Percentiles rank a stretch among this genome's conserved stretches.
Conservation (phyloP, 192 early-diverging fungal genomes). For the Coemansia sp. region DNA sequence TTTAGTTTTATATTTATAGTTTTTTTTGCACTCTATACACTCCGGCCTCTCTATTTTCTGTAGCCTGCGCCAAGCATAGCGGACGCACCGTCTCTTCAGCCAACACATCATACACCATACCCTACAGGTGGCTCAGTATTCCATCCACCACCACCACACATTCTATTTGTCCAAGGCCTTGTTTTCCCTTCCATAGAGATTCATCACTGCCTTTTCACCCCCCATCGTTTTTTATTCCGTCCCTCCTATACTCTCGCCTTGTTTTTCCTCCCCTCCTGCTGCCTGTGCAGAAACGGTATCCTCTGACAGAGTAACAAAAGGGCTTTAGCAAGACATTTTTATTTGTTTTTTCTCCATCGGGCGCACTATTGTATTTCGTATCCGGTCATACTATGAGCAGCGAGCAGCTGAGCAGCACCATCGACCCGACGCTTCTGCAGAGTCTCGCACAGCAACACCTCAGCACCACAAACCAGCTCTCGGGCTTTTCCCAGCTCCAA, state of each 20-base stretch:
- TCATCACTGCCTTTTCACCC: background rate
- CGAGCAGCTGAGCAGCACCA: constrained; percentile 40
- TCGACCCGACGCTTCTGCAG: constrained; percentile 50
- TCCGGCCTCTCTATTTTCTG: background rate
- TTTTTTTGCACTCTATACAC: background rate
- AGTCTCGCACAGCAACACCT: constrained; percentile 43
- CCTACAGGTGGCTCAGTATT: background rate
- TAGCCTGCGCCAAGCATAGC: background rate
- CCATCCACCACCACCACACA: background rate
- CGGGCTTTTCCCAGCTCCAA: constrained; percentile 44
- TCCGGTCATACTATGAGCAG: constrained; percentile 55
- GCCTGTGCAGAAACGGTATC: background rate
- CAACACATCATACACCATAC: background rate
- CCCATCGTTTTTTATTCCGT: background rate
- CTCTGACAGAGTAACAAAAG: too few relatives aligned
- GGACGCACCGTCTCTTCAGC: background rate
- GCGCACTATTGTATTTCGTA: background rate
- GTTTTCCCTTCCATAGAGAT: background rate
- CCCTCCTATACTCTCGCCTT: background rate
- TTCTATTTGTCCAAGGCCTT: background rate
- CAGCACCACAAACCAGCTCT: constrained; percentile 33
- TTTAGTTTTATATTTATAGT: constrained; percentile 1
- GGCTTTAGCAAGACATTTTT: background rate
- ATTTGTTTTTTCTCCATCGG: background rate
- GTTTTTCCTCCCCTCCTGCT: background rate